Evolutionary conservation across 2,329 filamentous ascomycete genomes (phyloP), one percentile per base, ranked within the genome.

Genomic region (Thielaviopsis euricoi): DNA sequence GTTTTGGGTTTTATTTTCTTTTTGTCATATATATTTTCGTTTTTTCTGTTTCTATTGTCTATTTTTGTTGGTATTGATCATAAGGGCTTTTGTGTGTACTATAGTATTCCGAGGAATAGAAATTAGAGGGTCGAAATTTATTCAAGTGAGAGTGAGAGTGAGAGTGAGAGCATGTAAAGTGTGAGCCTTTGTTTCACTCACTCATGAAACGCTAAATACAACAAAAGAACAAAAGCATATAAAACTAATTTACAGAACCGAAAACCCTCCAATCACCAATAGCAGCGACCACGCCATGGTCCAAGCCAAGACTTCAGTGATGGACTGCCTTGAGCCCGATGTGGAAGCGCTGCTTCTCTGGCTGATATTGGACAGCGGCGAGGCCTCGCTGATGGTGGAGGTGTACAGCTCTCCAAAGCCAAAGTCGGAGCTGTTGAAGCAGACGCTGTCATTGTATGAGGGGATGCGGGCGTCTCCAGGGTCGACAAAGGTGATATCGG

Each of bases 401-500:
- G 54, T 59, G 73, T 86, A 90, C 61, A 90, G 74, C 61, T 80
- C 74, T 58, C 83, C 75, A 72, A 88, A 87, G 59, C 75, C 75
- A 64, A 90, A 80, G 60, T 83, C 72, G 29, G 77, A 58, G 61
- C 80, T 85, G 71, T 94, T 94, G 73, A 83, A 86, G 74, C 88
- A 94, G 70, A 90, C 90, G 15, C 78, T 74, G 56, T 58, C 48
- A 55, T 62, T 62, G 19, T 57, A 40, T 17, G 57, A 51, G 3
- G 74, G 73, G 17, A 89, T 80, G 33, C 69, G 68, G 51, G 85
- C 81, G 49, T 83, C 85, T 25, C 53, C 58, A n/a, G 58, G 58
- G 19, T 62, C 60, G 53, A 62, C 60, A 64, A 94, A 89, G n/a
- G 82, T 89, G 64, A 94, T 89, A 66, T 94, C 88, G 62, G 88